Evolutionary conservation across 2,329 filamentous ascomycete species (phyloP).

Genomic region (Fusarium sp.): DNA sequence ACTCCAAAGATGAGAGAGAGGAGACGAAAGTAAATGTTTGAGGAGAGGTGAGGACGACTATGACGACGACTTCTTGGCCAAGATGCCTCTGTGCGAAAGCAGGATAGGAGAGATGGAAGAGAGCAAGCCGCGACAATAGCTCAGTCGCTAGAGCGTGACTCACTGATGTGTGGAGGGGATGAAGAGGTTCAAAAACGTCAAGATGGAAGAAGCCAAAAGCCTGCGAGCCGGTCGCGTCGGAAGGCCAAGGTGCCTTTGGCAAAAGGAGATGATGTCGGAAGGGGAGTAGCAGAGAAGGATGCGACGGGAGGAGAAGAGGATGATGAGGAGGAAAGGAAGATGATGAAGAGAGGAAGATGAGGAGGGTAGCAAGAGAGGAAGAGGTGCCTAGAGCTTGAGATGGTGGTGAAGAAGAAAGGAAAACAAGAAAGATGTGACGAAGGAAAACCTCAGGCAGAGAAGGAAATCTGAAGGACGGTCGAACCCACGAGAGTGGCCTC

Average conservation of each 20-base stretch:
- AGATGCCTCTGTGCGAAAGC: not conserved
- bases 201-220: not conserved
- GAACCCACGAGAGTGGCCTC: not conserved
- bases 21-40: not conserved
- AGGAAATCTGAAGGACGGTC: not conserved
- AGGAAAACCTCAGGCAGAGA: not conserved
- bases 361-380: not conserved
- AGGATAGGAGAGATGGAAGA: not conserved
- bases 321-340: not conserved
- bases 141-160: not conserved
- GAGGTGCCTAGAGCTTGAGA: not conserved
- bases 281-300: not conserved
- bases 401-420: not conserved
- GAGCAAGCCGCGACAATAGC: not conserved
- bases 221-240: not conserved
- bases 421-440: not conserved
- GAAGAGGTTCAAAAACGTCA: not conserved
- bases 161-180: not conserved
- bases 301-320: not conserved
- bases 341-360: not conserved
- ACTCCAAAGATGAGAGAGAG: not conserved
- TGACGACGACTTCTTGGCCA: not conserved
- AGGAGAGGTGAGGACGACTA: not conserved
- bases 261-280: not conserved
- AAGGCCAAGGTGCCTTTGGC: not conserved